Conservation (phyloP, 441 rosid species). For the Bocquillonia castaneifolia region DNA sequence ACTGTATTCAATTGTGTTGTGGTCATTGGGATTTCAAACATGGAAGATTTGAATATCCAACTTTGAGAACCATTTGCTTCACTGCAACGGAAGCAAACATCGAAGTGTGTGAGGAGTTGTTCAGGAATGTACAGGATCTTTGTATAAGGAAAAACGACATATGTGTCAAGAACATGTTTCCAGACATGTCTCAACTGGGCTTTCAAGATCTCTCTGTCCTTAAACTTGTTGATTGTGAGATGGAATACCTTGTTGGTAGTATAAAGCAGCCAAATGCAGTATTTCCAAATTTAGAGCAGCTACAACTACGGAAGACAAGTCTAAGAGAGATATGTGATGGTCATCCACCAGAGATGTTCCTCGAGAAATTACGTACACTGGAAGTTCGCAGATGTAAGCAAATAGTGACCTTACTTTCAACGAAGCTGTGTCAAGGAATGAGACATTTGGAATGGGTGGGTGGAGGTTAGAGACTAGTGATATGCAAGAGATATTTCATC, state of each 20-base stretch:
- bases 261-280: not conserved
- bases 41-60: not conserved
- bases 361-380: not conserved
- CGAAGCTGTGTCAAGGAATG: not conserved
- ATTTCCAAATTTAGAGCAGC: constrained; percentile 19
- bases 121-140: constrained; percentile 13
- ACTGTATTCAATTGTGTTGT: constrained; percentile 3
- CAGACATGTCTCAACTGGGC: constrained; percentile 1
- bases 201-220: constrained; percentile 11
- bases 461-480: not conserved
- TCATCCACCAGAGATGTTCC: constrained; percentile 7
- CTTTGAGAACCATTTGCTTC: constrained; percentile 2
- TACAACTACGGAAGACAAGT: not conserved
- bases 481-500: constrained; percentile 11
- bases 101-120: constrained; percentile 4
- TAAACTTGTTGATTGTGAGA: not conserved
- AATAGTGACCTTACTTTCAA: too few species aligned
- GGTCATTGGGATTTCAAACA: too few species aligned
- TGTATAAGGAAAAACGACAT: not conserved
- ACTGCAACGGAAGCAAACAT: not conserved
- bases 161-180: constrained; percentile 6
- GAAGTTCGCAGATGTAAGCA: not conserved
- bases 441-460: constrained; percentile 1
- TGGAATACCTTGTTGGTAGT: constrained; percentile 18
- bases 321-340: constrained; percentile 19